Conservation (phyloP, 208 protist genomes). For the Leishmania braziliensis region DNA sequence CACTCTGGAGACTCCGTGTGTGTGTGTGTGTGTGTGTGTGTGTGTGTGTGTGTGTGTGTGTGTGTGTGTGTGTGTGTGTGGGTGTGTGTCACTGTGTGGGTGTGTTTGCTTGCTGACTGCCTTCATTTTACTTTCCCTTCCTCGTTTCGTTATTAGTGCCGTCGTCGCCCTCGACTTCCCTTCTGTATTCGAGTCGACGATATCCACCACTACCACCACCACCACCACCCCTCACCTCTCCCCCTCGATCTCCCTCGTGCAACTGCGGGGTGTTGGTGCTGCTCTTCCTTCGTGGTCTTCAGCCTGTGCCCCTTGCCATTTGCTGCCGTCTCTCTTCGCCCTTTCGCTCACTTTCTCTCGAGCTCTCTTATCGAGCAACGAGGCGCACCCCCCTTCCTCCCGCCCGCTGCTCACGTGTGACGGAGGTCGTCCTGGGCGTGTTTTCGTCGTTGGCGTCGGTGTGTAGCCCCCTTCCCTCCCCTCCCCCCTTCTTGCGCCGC, state of each 20-base stretch:
- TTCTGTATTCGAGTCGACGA: background rate
- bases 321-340: background rate
- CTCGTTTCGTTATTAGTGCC: background rate
- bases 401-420: background rate
- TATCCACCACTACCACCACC: background rate
- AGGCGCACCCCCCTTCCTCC: background rate
- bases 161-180: no score
- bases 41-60: background rate
- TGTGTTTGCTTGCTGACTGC: slow-evolving; percentile 1
- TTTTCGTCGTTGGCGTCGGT: background rate
- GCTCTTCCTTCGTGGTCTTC: background rate
- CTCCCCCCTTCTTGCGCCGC: background rate
- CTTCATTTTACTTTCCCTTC: background rate
- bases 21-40: background rate
- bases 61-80: background rate
- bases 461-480: background rate
- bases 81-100: background rate
- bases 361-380: background rate
- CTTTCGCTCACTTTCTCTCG: background rate
- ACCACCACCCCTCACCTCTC: background rate
- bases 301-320: background rate
- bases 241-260: background rate
- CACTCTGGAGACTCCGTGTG: no score
- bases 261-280: background rate
- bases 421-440: background rate